A percentile compares a stretch with the other conserved stretches of the same genome.
Conservation (phyloP, 169 alveolate genomes). For the Plasmodium coatneyi region DNA sequence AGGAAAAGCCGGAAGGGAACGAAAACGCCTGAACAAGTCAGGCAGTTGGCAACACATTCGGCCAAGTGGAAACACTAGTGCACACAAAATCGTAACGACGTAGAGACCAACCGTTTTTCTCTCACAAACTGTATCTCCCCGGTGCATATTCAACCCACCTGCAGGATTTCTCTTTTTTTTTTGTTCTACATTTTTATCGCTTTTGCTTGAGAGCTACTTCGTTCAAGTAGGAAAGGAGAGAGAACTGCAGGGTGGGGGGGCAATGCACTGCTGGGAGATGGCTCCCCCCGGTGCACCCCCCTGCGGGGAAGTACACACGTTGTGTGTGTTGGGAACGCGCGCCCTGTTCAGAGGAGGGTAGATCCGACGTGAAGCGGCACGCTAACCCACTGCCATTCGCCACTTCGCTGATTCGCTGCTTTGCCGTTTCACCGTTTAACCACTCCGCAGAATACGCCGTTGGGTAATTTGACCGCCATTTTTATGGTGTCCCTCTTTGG, state of each 20-base stretch:
- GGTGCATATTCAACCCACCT: background rate
- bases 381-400: background rate
- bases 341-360: background rate
- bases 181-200: conserved; percentile 37
- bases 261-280: background rate
- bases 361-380: background rate
- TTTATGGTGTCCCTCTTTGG: conserved; percentile 43
- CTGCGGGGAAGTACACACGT: background rate
- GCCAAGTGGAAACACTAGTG: background rate
- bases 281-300: background rate
- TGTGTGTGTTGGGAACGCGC: background rate
- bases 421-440: background rate
- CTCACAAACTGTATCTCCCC: background rate
- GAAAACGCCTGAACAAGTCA: background rate
- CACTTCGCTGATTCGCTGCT: background rate
- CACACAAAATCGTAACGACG: background rate
- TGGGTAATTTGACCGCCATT: background rate
- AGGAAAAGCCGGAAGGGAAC: background rate
- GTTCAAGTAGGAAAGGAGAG: conserved; percentile 12
- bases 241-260: background rate
- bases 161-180: conserved; percentile 53
- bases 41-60: background rate
- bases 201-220: conserved; percentile 9
- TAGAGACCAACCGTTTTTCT: background rate
- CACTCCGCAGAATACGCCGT: background rate